These are phyloP conservation scores for Solanum pinnatisectum DNA, from an alignment of 257 asterid species.

Conservation along the genomic window DNA sequence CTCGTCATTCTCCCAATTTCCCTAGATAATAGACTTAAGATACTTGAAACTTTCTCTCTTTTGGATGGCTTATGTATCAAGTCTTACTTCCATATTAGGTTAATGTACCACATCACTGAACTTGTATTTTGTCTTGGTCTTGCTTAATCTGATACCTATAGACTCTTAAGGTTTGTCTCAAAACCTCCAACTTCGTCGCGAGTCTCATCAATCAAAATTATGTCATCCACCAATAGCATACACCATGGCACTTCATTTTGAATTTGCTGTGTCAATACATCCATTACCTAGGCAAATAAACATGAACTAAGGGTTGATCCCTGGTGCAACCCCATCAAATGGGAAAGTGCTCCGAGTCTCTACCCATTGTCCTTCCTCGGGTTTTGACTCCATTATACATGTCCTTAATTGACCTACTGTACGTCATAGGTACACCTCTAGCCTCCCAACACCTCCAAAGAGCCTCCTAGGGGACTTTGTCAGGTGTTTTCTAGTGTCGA, in stretches of 20 bases:
- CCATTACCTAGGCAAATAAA: background rate
- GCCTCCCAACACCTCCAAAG: background rate
- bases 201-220: background rate
- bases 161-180: background rate
- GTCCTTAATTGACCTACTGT: background rate
- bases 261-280: background rate
- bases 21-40: background rate
- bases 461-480: background rate
- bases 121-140: background rate
- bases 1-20: background rate
- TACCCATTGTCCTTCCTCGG: background rate
- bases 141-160: background rate
- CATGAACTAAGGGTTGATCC: background rate
- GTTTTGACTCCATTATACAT: background rate
- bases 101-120: background rate
- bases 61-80: background rate
- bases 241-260: background rate
- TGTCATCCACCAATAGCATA: background rate
- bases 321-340: background rate
- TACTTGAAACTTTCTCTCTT: background rate
- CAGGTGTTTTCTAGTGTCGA: background rate
- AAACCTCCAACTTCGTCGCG: background rate
- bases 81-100: background rate
- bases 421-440: background rate
- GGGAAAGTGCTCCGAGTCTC: background rate